phyloP scores from a whole-genome alignment of 176 grass and related monocot genomes.

The Triticum timopheevii region DNA sequence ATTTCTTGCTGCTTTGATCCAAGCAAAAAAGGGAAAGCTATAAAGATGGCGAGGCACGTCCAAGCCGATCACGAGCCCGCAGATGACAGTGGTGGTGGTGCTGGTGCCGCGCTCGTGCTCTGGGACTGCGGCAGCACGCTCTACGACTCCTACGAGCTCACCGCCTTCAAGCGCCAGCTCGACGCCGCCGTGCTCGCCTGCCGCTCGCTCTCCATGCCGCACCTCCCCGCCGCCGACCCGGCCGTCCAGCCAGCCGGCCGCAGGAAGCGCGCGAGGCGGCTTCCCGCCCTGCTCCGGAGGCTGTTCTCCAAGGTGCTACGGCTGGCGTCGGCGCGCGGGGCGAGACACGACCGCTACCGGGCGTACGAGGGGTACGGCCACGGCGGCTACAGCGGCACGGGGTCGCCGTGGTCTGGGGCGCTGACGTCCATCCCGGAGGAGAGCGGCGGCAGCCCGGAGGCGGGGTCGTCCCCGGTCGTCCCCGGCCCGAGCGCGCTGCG shows the following conservation, averaged over 20 bases:
- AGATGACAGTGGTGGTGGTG: neutral
- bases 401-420: slow-evolving; percentile 46
- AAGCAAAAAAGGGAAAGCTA: slow-evolving; percentile 30
- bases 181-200: slow-evolving; percentile 33
- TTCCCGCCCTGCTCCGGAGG: slow-evolving; percentile 20
- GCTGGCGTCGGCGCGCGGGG: neutral
- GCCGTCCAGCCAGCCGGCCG: neutral
- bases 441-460: slow-evolving; percentile 29
- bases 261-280: neutral
- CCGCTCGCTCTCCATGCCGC: slow-evolving; percentile 50
- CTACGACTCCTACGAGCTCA: slow-evolving; percentile 52
- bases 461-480: neutral
- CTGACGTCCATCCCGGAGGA: slow-evolving; percentile 53
- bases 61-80: neutral
- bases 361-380: neutral
- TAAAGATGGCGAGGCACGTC: slow-evolving; percentile 34
- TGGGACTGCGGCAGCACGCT: slow-evolving; percentile 54
- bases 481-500: slow-evolving; percentile 11
- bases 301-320: slow-evolving; percentile 42
- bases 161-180: slow-evolving; percentile 41
- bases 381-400: neutral
- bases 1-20: slow-evolving; percentile 21
- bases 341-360: neutral
- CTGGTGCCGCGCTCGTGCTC: neutral
- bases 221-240: neutral